Conservation (phyloP, 148 eudicot species). For the Pharnaceum exiguum region DNA sequence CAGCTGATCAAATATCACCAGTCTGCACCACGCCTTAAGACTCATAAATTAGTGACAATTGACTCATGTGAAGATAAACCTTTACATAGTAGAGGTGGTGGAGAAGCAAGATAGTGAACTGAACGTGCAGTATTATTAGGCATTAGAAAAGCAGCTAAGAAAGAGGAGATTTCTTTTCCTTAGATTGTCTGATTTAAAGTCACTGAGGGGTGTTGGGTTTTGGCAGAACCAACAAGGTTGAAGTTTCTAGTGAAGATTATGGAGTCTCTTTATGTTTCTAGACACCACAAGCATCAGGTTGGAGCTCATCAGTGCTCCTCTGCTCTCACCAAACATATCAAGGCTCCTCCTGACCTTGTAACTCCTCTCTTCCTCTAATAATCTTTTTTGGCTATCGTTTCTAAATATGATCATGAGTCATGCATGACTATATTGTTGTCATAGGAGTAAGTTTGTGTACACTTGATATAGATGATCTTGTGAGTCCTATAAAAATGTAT, state of each 20-base stretch:
- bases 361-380: neutral
- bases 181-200: neutral
- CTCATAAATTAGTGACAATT: conserved; percentile 4
- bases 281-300: conserved; percentile 46
- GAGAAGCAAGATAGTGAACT: neutral
- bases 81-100: neutral
- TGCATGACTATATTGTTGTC: too few species aligned
- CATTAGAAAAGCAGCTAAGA: neutral
- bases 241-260: conserved; percentile 2
- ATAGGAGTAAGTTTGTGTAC: too few species aligned
- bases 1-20: neutral
- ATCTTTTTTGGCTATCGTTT: too few species aligned
- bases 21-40: neutral
- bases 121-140: conserved; percentile 1
- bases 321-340: conserved; percentile 53
- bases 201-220: neutral
- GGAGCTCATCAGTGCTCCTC: conserved; percentile 59
- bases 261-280: conserved; percentile 43
- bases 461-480: too few species aligned
- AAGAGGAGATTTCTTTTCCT: neutral
- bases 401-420: too few species aligned
- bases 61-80: conserved; percentile 21
- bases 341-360: conserved; percentile 69
- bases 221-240: neutral
- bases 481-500: too few species aligned